phyloP scores from a whole-genome alignment of 768 basidiomycete species.

The Cytidiella melzeri region DNA sequence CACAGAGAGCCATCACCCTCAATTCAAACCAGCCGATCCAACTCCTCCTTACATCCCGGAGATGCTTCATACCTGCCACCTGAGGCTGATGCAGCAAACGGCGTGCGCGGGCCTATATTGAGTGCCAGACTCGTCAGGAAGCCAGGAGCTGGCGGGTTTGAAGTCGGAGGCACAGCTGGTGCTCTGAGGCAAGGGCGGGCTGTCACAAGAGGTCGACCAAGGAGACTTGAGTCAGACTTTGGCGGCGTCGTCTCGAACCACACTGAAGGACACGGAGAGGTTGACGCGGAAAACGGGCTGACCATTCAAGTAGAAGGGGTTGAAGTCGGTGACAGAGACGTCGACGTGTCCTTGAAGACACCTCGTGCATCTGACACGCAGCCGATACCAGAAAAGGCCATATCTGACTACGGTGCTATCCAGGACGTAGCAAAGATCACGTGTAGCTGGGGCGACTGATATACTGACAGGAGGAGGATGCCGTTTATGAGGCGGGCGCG shows the following conservation, averaged over 20 bases:
- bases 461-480: too few species aligned
- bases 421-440: conserved; percentile 28
- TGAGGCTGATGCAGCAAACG: conserved; percentile 20
- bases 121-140: conserved; percentile 24
- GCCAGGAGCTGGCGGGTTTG: conserved; percentile 12
- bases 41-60: conserved; percentile 26
- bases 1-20: conserved; percentile 22
- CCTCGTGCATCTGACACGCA: conserved; percentile 12
- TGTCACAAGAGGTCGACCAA: conserved; percentile 15
- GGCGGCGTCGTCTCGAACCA: conserved; percentile 7
- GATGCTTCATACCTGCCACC: conserved; percentile 26
- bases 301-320: neutral
- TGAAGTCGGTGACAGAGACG: neutral
- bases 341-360: neutral
- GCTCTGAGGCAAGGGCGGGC: conserved; percentile 12
- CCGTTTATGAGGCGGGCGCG: too few species aligned
- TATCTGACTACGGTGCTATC: conserved; percentile 12
- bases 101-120: conserved; percentile 18
- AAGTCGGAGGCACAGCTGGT: conserved; percentile 10
- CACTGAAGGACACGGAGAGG: conserved; percentile 4
- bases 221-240: conserved; percentile 14
- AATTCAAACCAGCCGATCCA: conserved; percentile 25
- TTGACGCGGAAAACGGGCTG: neutral
- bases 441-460: conserved; percentile 28
- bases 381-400: neutral